Base-by-base conservation (phyloP, 2,329 filamentous ascomycete genomes). In the Basipetospora chlamydospora region DNA sequence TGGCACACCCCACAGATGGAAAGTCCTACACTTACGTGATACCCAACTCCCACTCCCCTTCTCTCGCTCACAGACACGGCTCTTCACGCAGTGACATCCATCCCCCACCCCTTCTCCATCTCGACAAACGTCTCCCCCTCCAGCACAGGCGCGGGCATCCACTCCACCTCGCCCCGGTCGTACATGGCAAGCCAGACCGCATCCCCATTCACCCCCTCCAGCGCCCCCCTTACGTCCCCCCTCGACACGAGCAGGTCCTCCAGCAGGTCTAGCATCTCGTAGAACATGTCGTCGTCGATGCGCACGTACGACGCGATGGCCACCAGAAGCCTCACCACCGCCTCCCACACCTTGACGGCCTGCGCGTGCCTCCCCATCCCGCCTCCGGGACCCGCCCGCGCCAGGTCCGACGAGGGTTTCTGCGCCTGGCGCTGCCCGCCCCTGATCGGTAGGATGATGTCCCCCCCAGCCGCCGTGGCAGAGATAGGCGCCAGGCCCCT, bases 181-280 rank as follows among this genome's bases (percentile, higher is more conserved):
- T 70, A 67, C 48, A 71, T 55, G 28, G 63, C 61, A 44, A 88
- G 55, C 84, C 84, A 92, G 4, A 90, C 77, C 2, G 80, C 78
- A 59, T 90, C 83, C 1, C 67, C 61, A 52, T 88, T 86, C 37
- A 79, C 58, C 3, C 51, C 56, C 44, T 80, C 73, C 31, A 90
- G 54, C 9, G 71, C 73, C 23, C 58, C 55, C 33, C 63, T 66
- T 9, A 78, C 66, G 33, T 69, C 60, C 2, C 47, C 38, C 20
- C 64, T 58, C 23, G 50, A 55, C 34, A 61, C 54, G 30, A 77
- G 44, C 26, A 61, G 51, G 22, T 66, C 66, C 3, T 54, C 63
- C 18, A 90, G 53, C 36, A 87, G 55, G 6, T 69, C 67, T 29
- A 88, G 50, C 10, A 82, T 67, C 37, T 84, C 70, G 44, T 87